Conservation (phyloP, 306 rosid species). For the Spatholobus suberectus region DNA sequence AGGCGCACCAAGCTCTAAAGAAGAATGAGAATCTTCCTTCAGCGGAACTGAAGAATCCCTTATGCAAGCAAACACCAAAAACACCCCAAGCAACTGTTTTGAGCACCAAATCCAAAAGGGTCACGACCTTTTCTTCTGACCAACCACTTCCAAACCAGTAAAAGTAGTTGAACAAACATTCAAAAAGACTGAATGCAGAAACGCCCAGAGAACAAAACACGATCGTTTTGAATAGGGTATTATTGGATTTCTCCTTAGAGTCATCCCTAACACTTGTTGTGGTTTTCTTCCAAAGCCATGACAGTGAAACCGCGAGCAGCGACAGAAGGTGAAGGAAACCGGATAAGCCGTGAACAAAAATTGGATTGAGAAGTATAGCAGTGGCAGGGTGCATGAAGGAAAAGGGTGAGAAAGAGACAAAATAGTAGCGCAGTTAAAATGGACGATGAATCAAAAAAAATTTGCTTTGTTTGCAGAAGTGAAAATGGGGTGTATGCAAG, state of each 20-base stretch:
- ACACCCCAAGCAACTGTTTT: constrained; percentile 51
- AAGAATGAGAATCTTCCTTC: constrained; percentile 37
- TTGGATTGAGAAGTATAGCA: constrained; percentile 38
- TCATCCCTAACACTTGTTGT: neutral
- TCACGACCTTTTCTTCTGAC: constrained; percentile 31
- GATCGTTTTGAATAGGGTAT: neutral
- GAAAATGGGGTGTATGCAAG: too few species aligned
- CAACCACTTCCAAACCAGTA: too few species aligned
- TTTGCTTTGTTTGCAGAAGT: neutral
- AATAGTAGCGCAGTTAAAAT: too few species aligned
- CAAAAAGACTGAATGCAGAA: constrained; percentile 39
- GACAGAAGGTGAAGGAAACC: constrained; percentile 40
- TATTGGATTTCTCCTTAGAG: constrained; percentile 2
- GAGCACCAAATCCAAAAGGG: constrained; percentile 50
- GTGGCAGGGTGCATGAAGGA: constrained; percentile 2
- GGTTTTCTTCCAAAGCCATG: constrained; percentile 38
- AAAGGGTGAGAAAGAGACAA: neutral
- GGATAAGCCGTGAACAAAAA: constrained; percentile 44
- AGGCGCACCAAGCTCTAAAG: constrained; percentile 52
- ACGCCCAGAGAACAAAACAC: constrained; percentile 41
- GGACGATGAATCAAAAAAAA: neutral
- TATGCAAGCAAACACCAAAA: constrained; percentile 28
- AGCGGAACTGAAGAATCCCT: constrained; percentile 39
- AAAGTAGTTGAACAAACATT: too few species aligned
- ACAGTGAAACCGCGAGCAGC: constrained; percentile 26